Evolutionary conservation across 2,329 filamentous ascomycete species (phyloP).

Genomic region (Purpureocillium lavendulum): DNA sequence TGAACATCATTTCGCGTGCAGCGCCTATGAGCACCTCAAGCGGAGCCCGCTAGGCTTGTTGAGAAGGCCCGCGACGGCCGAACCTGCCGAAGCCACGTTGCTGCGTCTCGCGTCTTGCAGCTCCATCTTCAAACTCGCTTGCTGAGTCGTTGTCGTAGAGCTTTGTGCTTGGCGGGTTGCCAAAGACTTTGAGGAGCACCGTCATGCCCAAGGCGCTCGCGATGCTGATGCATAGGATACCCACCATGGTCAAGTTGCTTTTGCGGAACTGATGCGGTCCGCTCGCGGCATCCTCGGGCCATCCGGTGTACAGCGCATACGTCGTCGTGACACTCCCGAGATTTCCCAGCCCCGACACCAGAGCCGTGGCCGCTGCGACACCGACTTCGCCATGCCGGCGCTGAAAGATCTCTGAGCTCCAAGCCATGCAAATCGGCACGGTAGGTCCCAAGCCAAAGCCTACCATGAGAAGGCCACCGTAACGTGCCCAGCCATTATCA

Average conservation of each 20-base stretch:
- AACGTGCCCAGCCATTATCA: conserved; percentile 68
- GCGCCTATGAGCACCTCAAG: no score
- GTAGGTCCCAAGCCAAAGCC: conserved; percentile 87
- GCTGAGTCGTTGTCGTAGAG: conserved; percentile 28
- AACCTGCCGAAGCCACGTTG: conserved; percentile 49
- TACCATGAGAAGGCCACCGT: conserved; percentile 81
- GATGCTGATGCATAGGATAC: conserved; percentile 73
- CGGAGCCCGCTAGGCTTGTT: conserved; percentile 1
- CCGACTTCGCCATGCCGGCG: conserved; percentile 82
- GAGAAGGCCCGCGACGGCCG: conserved; percentile 22
- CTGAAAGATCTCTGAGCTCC: conserved; percentile 88
- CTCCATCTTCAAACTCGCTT: conserved; percentile 48
- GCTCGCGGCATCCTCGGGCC: conserved; percentile 64
- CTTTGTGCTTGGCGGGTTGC: conserved; percentile 42
- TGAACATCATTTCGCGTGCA: conserved; percentile 15
- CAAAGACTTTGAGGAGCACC: conserved; percentile 50
- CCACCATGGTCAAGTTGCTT: conserved; percentile 84
- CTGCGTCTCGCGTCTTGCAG: conserved; percentile 47
- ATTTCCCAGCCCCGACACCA: conserved; percentile 83
- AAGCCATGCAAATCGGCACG: conserved; percentile 89
- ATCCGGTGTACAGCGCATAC: conserved; percentile 82
- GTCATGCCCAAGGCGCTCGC: conserved; percentile 63
- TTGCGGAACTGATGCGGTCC: conserved; percentile 67
- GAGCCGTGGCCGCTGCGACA: conserved; percentile 74
- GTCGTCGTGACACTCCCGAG: conserved; percentile 80